These are phyloP conservation scores for Biancaea sappan DNA, from an alignment of 306 rosid species.

Conservation along the genomic window DNA sequence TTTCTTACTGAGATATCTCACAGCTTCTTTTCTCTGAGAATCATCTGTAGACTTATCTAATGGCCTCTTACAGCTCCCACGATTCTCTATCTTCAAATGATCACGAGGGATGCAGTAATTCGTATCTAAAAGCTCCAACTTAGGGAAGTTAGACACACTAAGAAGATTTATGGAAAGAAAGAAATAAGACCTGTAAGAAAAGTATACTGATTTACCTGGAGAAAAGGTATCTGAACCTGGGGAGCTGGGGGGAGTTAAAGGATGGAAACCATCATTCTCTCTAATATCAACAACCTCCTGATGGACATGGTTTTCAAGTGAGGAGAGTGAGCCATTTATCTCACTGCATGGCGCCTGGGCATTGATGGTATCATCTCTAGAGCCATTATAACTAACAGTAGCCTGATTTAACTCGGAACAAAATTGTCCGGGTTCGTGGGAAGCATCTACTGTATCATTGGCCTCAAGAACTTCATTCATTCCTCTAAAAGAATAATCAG, in stretches of 20 bases:
- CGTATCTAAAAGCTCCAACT: conserved; percentile 42
- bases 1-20: conserved; percentile 51
- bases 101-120: conserved; percentile 40
- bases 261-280: conserved; percentile 41
- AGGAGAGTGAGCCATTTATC: background rate
- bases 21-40: conserved; percentile 50
- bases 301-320: conserved; percentile 2
- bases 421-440: conserved; percentile 22
- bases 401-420: conserved; percentile 23
- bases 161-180: background rate
- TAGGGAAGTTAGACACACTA: conserved; percentile 29
- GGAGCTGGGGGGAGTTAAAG: conserved; percentile 64
- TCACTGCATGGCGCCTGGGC: conserved; percentile 23
- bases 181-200: background rate
- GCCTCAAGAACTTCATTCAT: conserved; percentile 15
- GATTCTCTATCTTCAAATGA: conserved; percentile 48
- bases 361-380: background rate
- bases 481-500: conserved; percentile 22
- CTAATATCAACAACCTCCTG: conserved; percentile 24
- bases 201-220: conserved; percentile 53
- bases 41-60: conserved; percentile 33
- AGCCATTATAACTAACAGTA: conserved; percentile 8
- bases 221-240: conserved; percentile 39
- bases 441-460: conserved; percentile 26
- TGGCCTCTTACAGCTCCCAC: conserved; percentile 34